A percentile compares a stretch with the other conserved stretches of the same genome.
Evolutionary conservation across 2,329 filamentous ascomycete genomes (phyloP).

Genomic region (Hypoxylon sp.): DNA sequence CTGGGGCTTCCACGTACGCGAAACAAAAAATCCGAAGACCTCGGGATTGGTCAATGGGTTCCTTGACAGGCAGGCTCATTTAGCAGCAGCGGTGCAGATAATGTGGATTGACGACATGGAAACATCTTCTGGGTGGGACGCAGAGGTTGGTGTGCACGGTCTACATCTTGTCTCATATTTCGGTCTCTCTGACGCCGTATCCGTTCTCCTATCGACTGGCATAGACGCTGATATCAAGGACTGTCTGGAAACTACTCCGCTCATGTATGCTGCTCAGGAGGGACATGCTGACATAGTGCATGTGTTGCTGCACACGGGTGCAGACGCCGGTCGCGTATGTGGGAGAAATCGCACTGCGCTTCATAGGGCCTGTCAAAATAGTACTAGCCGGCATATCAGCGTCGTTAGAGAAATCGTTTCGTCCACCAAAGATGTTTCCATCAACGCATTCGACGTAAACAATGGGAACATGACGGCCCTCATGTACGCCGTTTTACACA

Average conservation of each 20-base stretch:
- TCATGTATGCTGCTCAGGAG: slow-evolving; percentile 18
- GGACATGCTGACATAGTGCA: slow-evolving; percentile 8
- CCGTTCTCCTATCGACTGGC: slow-evolving; percentile 7
- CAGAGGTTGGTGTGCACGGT: slow-evolving; percentile 11
- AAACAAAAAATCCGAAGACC: slow-evolving; percentile 5
- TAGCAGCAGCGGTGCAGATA: slow-evolving; percentile 4
- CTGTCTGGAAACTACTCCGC: slow-evolving; percentile 16
- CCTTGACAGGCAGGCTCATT: neutral
- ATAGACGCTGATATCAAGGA: slow-evolving; percentile 20
- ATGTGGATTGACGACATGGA: slow-evolving; percentile 22
- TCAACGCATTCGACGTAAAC: slow-evolving; percentile 8
- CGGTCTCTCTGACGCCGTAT: slow-evolving; percentile 14
- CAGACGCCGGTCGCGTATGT: neutral
- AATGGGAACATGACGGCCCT: slow-evolving; percentile 4
- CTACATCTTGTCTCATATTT: slow-evolving; percentile 21
- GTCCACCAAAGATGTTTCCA: slow-evolving; percentile 2
- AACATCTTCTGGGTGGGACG: slow-evolving; percentile 19
- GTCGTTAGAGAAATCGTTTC: slow-evolving; percentile 4
- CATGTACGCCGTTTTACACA: slow-evolving; percentile 4
- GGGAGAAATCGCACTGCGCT: slow-evolving; percentile 6
- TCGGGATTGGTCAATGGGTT: neutral
- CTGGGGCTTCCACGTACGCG: slow-evolving; percentile 7
- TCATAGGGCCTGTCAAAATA: neutral
- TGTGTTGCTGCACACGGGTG: slow-evolving; percentile 4
- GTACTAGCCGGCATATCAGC: neutral